Base-by-base conservation (phyloP, 176 grass and related monocot genomes). In the Carex myosuroides region DNA sequence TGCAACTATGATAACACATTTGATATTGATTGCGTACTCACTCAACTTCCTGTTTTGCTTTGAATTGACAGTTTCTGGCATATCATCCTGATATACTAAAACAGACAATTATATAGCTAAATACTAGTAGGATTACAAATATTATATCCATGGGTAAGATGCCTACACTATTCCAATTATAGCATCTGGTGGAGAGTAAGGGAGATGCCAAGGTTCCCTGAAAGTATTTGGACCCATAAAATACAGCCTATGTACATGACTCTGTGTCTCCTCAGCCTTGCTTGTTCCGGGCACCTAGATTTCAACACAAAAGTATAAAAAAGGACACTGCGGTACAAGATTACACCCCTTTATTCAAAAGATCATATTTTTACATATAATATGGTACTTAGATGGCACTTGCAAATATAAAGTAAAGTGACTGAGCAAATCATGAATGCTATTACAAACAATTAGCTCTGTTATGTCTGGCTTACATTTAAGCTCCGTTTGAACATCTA, bases 161-260 rank as follows among this genome's bases (percentile, higher is more conserved):
- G 73, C 96, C 72, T 98, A 98, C 96, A 98, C 96, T 72, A 98
- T 95, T 89, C 91, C 93, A 60, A 98, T 98, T 95, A 98, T 95
- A 26, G 93, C 86, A 88, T 98, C 93, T 68, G 89, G 96, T 56
- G 96, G 96, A 83, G 96, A 98, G 82, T 98, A 98, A 32, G 93
- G 93, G 64, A 98, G 92, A 95, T 98, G 96, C 93, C 96, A 98
- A 13, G 93, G 93, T 85, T 98, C 96, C 82, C 91, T 87, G 79
- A 98, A 98, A 58, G 96, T 95, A 87, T 95, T 98, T 79, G 96
- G 93, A 63, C 96, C 96, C 96, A 98, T 98, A 88, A 98, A 98
- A 79, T 98, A 93, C 86, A 98, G 88, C 88, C 96, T 95, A 59
- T 98, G 96, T 13, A 89, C 93, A 90, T 98, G 96, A 75, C 96